These are phyloP conservation scores for Niebla homalea DNA, from an alignment of 495 filamentous ascomycete genomes.

Conservation along the genomic window DNA sequence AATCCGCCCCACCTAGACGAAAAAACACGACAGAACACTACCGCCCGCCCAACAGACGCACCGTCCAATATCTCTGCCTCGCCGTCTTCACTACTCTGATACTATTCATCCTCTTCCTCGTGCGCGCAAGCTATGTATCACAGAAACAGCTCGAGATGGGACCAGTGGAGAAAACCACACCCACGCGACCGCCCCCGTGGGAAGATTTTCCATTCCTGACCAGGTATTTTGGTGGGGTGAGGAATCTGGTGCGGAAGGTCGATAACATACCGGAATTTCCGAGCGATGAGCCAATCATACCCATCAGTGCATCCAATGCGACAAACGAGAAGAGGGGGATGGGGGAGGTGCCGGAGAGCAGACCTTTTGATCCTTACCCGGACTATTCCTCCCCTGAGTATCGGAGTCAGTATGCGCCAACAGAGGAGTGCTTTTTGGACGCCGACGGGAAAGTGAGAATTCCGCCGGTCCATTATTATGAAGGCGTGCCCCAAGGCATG, in stretches of 20 bases:
- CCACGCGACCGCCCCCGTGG: constrained; percentile 56
- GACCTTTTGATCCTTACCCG: constrained; percentile 54
- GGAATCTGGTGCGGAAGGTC: constrained; percentile 44
- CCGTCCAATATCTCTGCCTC: constrained; percentile 60
- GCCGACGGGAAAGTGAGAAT: constrained; percentile 43
- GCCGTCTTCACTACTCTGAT: constrained; percentile 53
- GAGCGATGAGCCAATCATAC: constrained; percentile 26
- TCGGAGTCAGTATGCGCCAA: constrained; percentile 42
- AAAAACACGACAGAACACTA: constrained; percentile 36
- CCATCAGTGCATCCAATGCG: constrained; percentile 18
- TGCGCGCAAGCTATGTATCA: constrained; percentile 55
- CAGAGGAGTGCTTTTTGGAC: constrained; percentile 68
- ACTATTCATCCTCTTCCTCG: constrained; percentile 56
- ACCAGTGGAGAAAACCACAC: constrained; percentile 27
- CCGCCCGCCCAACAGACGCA: constrained; percentile 43
- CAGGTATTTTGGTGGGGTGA: constrained; percentile 74
- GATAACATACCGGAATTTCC: constrained; percentile 69
- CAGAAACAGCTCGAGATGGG: constrained; percentile 41
- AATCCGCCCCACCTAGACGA: constrained; percentile 21
- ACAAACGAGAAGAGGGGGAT: constrained; percentile 12
- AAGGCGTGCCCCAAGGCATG: constrained; percentile 65
- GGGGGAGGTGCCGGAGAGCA: constrained; percentile 34
- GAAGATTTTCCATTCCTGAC: constrained; percentile 69
- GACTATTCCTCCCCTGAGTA: constrained; percentile 50
- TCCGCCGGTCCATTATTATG: constrained; percentile 54